Evolutionary conservation across 2,329 filamentous ascomycete species (phyloP).

Genomic region (Nemania sp.): DNA sequence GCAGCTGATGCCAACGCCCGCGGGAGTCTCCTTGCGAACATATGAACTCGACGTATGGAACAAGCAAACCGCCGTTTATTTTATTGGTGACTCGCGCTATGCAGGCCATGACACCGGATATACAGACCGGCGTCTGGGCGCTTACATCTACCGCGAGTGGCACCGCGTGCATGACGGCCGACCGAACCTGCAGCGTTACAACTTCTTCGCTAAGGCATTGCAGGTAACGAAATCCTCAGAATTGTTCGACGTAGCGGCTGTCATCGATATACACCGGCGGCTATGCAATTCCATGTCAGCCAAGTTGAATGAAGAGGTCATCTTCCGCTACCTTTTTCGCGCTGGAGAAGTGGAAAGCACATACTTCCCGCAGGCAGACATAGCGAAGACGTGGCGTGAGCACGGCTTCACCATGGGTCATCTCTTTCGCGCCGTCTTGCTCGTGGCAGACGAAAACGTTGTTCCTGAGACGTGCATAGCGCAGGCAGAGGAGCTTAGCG

Average conservation of each 20-base stretch:
- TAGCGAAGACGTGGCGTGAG: slow-evolving; percentile 38
- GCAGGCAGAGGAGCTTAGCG: slow-evolving; percentile 31
- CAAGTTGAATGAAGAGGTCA: slow-evolving; percentile 35
- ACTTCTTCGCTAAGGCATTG: slow-evolving; percentile 38
- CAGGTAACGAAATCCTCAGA: slow-evolving; percentile 37
- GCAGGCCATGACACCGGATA: slow-evolving; percentile 36
- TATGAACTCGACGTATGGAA: slow-evolving; percentile 35
- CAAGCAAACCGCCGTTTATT: slow-evolving; percentile 40
- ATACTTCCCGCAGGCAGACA: slow-evolving; percentile 35
- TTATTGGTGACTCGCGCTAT: slow-evolving; percentile 35
- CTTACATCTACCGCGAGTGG: slow-evolving; percentile 39
- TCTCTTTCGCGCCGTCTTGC: slow-evolving; percentile 38
- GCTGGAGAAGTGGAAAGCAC: slow-evolving; percentile 33
- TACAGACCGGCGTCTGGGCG: slow-evolving; percentile 37
- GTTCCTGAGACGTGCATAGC: slow-evolving; percentile 35
- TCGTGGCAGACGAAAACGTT: slow-evolving; percentile 37
- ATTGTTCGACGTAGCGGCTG: slow-evolving; percentile 35
- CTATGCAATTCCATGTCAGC: slow-evolving; percentile 37
- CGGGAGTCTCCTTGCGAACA: slow-evolving; percentile 33
- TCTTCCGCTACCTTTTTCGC: slow-evolving; percentile 35
- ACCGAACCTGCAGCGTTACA: slow-evolving; percentile 39
- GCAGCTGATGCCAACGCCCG: slow-evolving; percentile 35
- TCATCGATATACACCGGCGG: slow-evolving; percentile 37
- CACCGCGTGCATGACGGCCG: slow-evolving; percentile 35
- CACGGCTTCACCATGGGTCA: slow-evolving; percentile 38